Base-by-base conservation (phyloP, 345 rosid genomes). In the Eucalyptus virginea region DNA sequence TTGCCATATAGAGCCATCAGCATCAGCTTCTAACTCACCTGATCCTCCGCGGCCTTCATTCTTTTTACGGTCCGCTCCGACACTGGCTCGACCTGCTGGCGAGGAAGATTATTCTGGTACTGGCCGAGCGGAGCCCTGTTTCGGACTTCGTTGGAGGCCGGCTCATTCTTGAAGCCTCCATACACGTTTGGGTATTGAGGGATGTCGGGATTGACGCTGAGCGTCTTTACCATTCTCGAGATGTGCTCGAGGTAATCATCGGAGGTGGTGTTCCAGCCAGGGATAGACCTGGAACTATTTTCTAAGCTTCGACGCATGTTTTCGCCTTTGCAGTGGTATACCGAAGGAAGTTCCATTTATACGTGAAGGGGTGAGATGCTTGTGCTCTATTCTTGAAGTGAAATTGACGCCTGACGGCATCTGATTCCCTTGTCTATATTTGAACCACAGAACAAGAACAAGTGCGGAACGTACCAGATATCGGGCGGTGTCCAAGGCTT, bases 111-210 rank as follows among this genome's bases (percentile, higher is more conserved):
- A 13, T 28, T 60, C 67, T 60, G 67, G 67, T 60, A 26, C n/a
- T 26, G 67, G 17, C 67, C n/a, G 17, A 28, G 67, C 17, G 7
- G 67, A 60, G 17, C 67, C 67, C 32, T 14, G 32, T 60, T 60
- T 30, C 15, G 67, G 32, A 60, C 67, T 6, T 60, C 67, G 17
- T 28, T 28, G n/a, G n/a, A 28, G 67, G n/a, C n/a, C n/a, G 50
- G 52, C 51, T 23, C 45, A 8, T 92, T 91, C 77, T 90, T 91
- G 90, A 93, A 90, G 72, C 37, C 89, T 89, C 85, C 89, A 90
- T 88, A 88, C 23, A 92, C 91, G 30, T 11, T 91, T 1, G 95
- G 95, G 92, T 93, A 94, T 15, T 88, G 92, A 45, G 93, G 91
- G 26, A 83, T 52, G 47, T 87, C 94, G 19, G 88, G 51, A 34